phyloP scores from a whole-genome alignment of 805 yeast species.

The Zygoascus ofunaensis region DNA sequence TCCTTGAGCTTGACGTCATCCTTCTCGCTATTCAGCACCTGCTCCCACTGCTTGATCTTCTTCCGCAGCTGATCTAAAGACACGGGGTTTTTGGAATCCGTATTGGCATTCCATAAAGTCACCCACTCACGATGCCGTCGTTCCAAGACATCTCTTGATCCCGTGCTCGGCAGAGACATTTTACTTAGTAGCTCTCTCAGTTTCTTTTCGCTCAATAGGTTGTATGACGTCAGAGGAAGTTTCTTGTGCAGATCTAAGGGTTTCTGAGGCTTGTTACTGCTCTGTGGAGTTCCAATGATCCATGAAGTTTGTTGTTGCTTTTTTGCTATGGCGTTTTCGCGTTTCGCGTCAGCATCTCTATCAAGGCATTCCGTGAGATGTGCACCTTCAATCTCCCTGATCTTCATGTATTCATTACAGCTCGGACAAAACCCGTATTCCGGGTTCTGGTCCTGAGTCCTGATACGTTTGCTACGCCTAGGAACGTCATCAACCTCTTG shows the following conservation, averaged over 20 bases:
- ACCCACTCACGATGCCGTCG: conserved; percentile 69
- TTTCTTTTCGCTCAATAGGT: conserved; percentile 47
- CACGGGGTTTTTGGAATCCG: conserved; percentile 61
- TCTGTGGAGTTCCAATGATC: conserved; percentile 13
- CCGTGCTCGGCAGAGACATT: conserved; percentile 49
- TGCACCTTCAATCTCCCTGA: conserved; percentile 43
- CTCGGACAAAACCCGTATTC: conserved; percentile 56
- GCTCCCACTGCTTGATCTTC: conserved; percentile 62
- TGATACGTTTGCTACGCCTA: background rate
- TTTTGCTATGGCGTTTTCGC: too few relatives aligned
- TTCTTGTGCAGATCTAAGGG: conserved; percentile 20
- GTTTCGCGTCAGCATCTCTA: background rate
- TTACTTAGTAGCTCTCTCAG: conserved; percentile 51
- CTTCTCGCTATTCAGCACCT: conserved; percentile 12
- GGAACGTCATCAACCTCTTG: background rate
- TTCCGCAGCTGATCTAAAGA: conserved; percentile 46
- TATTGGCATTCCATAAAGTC: conserved; percentile 69
- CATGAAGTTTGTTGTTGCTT: conserved; percentile 20
- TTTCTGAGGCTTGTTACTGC: too few relatives aligned
- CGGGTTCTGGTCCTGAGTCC: background rate
- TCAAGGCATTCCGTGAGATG: conserved; percentile 57
- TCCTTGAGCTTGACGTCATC: conserved; percentile 7
- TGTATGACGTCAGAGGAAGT: conserved; percentile 36
- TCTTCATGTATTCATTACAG: conserved; percentile 47
- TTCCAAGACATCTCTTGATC: conserved; percentile 56